phyloP scores from a whole-genome alignment of 768 basidiomycete species.

The Podaxis carcinomalis region DNA sequence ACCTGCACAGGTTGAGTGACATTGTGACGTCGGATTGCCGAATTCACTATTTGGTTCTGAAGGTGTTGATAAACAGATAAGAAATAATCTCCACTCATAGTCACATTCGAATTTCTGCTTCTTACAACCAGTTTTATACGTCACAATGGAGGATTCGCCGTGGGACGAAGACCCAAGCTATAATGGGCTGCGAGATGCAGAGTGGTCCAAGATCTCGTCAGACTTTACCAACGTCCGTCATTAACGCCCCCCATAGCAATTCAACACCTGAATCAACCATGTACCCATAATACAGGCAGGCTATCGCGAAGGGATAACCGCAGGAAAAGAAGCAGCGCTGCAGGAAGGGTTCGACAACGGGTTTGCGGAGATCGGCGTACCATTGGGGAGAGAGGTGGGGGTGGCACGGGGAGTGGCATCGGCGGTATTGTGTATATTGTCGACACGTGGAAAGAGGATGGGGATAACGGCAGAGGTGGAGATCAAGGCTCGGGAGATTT shows the following conservation, averaged over 20 bases:
- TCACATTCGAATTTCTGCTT: not conserved
- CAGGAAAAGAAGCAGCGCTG: conserved; percentile 82
- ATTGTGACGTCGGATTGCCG: not conserved
- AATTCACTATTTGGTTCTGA: not conserved
- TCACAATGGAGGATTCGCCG: conserved; percentile 37
- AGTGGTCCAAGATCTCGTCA: conserved; percentile 66
- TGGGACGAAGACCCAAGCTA: conserved; percentile 51
- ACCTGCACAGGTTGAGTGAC: not conserved
- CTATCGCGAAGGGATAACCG: conserved; percentile 94
- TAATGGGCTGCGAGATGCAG: conserved; percentile 37
- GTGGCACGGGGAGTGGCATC: conserved; percentile 67
- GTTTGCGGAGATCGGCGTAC: conserved; percentile 67
- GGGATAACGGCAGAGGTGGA: conserved; percentile 20
- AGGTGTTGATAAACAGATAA: not conserved
- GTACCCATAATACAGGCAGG: conserved; percentile 55
- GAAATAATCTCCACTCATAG: not conserved
- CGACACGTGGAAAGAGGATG: conserved; percentile 18
- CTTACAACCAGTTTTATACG: not conserved
- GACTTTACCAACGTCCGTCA: conserved; percentile 65
- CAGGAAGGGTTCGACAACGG: conserved; percentile 91
- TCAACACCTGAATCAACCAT: not conserved
- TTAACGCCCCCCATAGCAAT: not conserved
- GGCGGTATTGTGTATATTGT: conserved; percentile 56
- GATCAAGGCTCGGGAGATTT: conserved; percentile 45
- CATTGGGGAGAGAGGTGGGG: conserved; percentile 76